Conservation (phyloP, 768 basidiomycete genomes). For the Mycena rebaudengoi region DNA sequence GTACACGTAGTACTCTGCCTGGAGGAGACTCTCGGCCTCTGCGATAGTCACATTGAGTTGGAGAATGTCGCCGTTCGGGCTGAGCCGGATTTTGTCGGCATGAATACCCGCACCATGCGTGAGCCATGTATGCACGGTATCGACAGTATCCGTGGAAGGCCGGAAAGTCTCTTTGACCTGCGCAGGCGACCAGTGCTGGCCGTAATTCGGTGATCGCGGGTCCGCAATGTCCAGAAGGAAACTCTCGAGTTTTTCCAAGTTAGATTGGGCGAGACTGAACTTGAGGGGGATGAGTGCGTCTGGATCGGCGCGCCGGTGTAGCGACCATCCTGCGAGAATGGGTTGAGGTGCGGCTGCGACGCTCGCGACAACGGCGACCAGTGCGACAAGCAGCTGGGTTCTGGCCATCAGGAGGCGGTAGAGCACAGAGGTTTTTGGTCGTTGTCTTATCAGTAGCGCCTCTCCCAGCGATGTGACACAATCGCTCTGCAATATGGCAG, state of each 20-base stretch:
- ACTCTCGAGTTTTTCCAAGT: conserved; percentile 11
- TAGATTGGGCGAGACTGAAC: conserved; percentile 17
- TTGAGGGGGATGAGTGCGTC: conserved; percentile 13
- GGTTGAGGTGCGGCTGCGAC: background rate
- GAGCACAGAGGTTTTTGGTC: background rate
- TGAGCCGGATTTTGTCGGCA: conserved; percentile 9
- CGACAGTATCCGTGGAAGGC: conserved; percentile 8
- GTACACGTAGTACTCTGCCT: conserved; percentile 18
- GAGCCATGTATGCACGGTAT: conserved; percentile 10
- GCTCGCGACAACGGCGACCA: background rate
- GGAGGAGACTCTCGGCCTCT: conserved; percentile 16
- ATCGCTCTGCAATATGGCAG: conserved; percentile 10
- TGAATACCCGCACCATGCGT: conserved; percentile 8
- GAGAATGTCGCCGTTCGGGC: conserved; percentile 11
- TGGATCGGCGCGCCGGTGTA: conserved; percentile 16
- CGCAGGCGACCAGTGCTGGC: conserved; percentile 17
- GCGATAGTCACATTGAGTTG: conserved; percentile 8
- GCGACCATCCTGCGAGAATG: conserved; percentile 16
- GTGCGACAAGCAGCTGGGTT: conserved; percentile 10
- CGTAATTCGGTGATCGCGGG: conserved; percentile 16
- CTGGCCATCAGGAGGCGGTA: conserved; percentile 3
- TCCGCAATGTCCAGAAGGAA: conserved; percentile 16
- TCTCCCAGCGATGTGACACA: conserved; percentile 2
- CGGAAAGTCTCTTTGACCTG: conserved; percentile 17
- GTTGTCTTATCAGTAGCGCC: background rate